A percentile compares a stretch with the other conserved stretches of the same genome.
Evolutionary conservation across 768 basidiomycete genomes (phyloP).

Genomic region (Crassisporium funariophilum): DNA sequence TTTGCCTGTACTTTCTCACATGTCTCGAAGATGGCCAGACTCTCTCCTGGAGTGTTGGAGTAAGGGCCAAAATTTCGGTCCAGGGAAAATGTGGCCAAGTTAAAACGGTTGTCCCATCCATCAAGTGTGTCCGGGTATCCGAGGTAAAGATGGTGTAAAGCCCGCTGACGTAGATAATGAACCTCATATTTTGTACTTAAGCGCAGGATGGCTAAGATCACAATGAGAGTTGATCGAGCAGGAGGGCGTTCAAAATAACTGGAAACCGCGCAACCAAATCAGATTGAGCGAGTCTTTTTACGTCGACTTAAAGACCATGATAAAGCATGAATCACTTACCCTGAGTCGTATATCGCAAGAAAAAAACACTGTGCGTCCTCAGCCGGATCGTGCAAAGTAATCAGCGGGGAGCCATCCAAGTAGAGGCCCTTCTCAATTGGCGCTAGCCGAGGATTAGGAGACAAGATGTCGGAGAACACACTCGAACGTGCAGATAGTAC

Average conservation of each 20-base stretch:
- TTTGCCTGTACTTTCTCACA: not conserved
- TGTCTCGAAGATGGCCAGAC: slow-evolving; percentile 7
- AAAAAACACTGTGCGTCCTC: slow-evolving; percentile 15
- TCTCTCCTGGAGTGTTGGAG: not conserved
- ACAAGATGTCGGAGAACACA: not conserved
- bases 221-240: not conserved
- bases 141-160: slow-evolving; percentile 14
- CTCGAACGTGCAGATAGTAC: not conserved
- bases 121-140: slow-evolving; percentile 10
- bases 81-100: slow-evolving; percentile 6
- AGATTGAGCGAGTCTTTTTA: not conserved
- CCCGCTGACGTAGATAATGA: slow-evolving; percentile 12
- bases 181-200: slow-evolving; percentile 16
- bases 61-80: not conserved
- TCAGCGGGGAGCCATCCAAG: not conserved
- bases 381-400: not conserved
- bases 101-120: slow-evolving; percentile 5
- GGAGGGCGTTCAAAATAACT: slow-evolving; percentile 23
- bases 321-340: slow-evolving; percentile 13
- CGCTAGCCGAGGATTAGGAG: not conserved
- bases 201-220: slow-evolving; percentile 11
- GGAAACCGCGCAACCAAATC: not conserved
- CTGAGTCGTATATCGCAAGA: slow-evolving; percentile 19
- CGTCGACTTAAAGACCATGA: too few relatives aligned
- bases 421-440: not conserved